These are phyloP conservation scores for Candida stauntonica DNA, from an alignment of 805 yeast genomes.

Conservation along the genomic window DNA sequence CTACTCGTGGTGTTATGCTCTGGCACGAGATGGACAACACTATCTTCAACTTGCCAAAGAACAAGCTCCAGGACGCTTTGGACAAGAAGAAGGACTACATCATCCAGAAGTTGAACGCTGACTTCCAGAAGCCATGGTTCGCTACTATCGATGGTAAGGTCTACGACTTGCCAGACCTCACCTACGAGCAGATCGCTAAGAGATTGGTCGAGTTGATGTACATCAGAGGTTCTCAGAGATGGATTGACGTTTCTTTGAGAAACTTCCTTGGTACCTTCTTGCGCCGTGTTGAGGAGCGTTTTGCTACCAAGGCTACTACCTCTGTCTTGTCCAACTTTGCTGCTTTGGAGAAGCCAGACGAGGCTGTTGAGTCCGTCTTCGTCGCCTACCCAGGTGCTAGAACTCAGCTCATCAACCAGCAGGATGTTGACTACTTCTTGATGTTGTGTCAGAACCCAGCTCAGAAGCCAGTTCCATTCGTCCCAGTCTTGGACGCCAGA, in stretches of 20 bases:
- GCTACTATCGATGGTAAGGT: slow-evolving; percentile 68
- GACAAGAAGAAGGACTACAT: slow-evolving; percentile 81
- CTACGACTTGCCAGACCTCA: slow-evolving; percentile 92
- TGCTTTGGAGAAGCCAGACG: slow-evolving; percentile 65
- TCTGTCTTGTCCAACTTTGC: slow-evolving; percentile 73
- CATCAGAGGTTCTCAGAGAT: slow-evolving; percentile 68
- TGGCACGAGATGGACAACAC: slow-evolving; percentile 98
- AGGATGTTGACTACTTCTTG: slow-evolving; percentile 91
- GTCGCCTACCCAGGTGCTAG: slow-evolving; percentile 68
- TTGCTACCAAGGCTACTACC: slow-evolving; percentile 50
- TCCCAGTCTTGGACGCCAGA: slow-evolving; percentile 90
- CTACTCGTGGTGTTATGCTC: slow-evolving; percentile 94
- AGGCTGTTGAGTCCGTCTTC: slow-evolving; percentile 55
- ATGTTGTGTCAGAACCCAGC: slow-evolving; percentile 73
- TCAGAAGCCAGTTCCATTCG: slow-evolving; percentile 97
- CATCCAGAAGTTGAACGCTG: slow-evolving; percentile 81
- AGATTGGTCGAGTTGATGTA: slow-evolving; percentile 87
- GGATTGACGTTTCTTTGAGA: slow-evolving; percentile 87
- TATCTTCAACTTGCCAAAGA: slow-evolving; percentile 85
- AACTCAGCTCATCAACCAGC: slow-evolving; percentile 84
- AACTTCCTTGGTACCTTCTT: slow-evolving; percentile 82
- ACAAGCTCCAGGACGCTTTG: slow-evolving; percentile 76
- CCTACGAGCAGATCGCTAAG: slow-evolving; percentile 84
- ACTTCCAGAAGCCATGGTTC: slow-evolving; percentile 98
- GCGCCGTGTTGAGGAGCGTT: slow-evolving; percentile 96